A percentile compares a stretch with the other conserved stretches of the same genome.
phyloP scores from a whole-genome alignment of 164 flowering plant genomes.

The Akebia trifoliata region DNA sequence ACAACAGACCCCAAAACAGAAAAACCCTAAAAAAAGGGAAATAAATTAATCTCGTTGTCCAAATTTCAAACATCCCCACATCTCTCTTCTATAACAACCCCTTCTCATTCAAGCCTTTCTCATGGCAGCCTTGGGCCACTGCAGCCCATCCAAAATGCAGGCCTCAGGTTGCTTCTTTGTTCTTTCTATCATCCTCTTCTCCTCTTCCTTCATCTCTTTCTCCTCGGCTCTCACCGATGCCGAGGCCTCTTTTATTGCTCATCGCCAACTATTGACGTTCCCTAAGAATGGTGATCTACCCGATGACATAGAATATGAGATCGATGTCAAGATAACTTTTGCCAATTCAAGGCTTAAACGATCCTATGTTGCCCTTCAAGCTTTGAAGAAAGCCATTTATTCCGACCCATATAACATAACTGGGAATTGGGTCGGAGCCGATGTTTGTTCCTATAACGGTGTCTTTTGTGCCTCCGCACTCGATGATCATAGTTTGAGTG shows the following conservation, averaged over 20 bases:
- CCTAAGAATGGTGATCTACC: constrained; percentile 31
- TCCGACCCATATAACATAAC: constrained; percentile 66
- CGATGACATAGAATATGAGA: constrained; percentile 26
- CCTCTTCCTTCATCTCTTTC: constrained; percentile 7
- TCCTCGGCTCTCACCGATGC: constrained; percentile 35
- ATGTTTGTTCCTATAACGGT: constrained; percentile 64
- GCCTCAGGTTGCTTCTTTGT: constrained; percentile 40
- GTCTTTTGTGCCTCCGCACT: constrained; percentile 59
- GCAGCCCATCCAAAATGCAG: constrained; percentile 14
- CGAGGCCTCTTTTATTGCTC: constrained; percentile 40
- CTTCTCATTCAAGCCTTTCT: neutral
- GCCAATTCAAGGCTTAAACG: constrained; percentile 44
- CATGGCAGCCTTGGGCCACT: neutral
- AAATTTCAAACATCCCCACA: neutral
- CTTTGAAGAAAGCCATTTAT: constrained; percentile 62
- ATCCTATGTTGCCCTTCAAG: constrained; percentile 62
- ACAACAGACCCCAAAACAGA: neutral
- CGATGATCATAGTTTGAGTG: constrained; percentile 39
- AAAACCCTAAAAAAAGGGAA: neutral
- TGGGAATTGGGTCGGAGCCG: constrained; percentile 55
- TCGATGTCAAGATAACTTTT: constrained; percentile 23
- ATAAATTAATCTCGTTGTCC: neutral
- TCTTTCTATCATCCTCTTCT: constrained; percentile 19
- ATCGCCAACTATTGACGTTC: constrained; percentile 36
- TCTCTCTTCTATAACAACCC: neutral